Percentiles rank a stretch among this genome's conserved stretches.
Conservation (phyloP, 495 filamentous ascomycete species). For the Penicillium roqueforti region DNA sequence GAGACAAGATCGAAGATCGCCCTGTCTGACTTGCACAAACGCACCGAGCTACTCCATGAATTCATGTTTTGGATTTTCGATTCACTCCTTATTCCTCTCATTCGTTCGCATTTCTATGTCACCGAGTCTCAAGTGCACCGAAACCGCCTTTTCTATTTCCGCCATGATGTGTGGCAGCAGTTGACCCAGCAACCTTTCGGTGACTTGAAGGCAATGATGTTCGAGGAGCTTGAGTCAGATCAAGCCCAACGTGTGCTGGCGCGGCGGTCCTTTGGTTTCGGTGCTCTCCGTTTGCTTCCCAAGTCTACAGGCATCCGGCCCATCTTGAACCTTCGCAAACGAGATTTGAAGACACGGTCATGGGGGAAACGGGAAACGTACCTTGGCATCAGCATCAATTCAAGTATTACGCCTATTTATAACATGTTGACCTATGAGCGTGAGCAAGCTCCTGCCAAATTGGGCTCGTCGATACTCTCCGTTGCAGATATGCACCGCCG, state of each 20-base stretch:
- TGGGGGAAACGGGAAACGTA: constrained; percentile 41
- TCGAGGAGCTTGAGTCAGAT: constrained; percentile 67
- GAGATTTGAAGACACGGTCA: constrained; percentile 40
- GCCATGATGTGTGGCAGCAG: constrained; percentile 84
- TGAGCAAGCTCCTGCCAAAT: constrained; percentile 49
- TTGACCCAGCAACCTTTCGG: constrained; percentile 69
- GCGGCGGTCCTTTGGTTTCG: constrained; percentile 63
- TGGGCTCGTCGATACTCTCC: constrained; percentile 77
- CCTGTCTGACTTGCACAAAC: constrained; percentile 68
- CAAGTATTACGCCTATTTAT: constrained; percentile 68
- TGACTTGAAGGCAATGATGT: constrained; percentile 66
- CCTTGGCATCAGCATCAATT: constrained; percentile 76
- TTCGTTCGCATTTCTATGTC: constrained; percentile 86
- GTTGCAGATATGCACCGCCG: constrained; percentile 76
- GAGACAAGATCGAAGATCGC: constrained; percentile 51
- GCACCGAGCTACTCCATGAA: constrained; percentile 74
- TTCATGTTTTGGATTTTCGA: constrained; percentile 92
- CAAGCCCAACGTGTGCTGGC: constrained; percentile 56
- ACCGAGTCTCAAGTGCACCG: constrained; percentile 81
- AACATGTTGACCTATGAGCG: constrained; percentile 76
- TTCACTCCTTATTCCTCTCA: constrained; percentile 80
- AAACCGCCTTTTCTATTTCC: constrained; percentile 87
- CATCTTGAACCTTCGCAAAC: constrained; percentile 78
- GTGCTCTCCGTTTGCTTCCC: constrained; percentile 75
- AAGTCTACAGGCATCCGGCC: constrained; percentile 69